A percentile compares a stretch with the other conserved stretches of the same genome.
These are phyloP conservation scores for Hibiscus tridactylites DNA, from an alignment of 345 rosid genomes.

Conservation along the genomic window DNA sequence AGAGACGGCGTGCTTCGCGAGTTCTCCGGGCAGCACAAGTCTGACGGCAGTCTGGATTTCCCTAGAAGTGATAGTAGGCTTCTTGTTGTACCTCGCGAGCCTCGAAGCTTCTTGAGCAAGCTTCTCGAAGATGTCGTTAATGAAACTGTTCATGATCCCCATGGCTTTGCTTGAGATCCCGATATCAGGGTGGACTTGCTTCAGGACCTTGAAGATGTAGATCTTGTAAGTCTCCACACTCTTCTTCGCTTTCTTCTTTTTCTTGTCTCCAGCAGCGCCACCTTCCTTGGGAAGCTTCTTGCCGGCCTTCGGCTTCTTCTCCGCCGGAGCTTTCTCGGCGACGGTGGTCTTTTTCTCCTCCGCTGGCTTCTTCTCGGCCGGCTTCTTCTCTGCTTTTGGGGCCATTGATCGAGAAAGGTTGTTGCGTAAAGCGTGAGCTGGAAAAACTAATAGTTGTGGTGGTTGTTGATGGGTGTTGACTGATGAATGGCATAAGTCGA, in stretches of 20 bases:
- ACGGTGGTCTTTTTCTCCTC: constrained; percentile 23
- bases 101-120: constrained; percentile 63
- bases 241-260: constrained; percentile 61
- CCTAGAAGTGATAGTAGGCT: constrained; percentile 61
- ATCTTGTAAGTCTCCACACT: constrained; percentile 71
- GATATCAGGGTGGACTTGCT: constrained; percentile 34
- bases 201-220: constrained; percentile 39
- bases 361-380: constrained; percentile 71
- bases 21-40: constrained; percentile 62
- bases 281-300: constrained; percentile 74
- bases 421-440: not conserved
- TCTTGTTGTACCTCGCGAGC: constrained; percentile 77
- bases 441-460: not conserved
- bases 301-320: constrained; percentile 76
- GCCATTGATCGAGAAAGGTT: not conserved
- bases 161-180: constrained; percentile 39
- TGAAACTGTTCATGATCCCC: constrained; percentile 28
- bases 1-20: constrained; percentile 73
- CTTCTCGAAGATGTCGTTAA: constrained; percentile 38
- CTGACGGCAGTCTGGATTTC: constrained; percentile 75
- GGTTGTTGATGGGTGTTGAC: too few species aligned
- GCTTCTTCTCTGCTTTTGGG: constrained; percentile 37
- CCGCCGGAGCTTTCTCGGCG: constrained; percentile 50
- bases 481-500: not conserved
- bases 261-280: constrained; percentile 44